phyloP scores from a whole-genome alignment of 1,284 basidiomycete genomes.

The Malassezia equina region DNA sequence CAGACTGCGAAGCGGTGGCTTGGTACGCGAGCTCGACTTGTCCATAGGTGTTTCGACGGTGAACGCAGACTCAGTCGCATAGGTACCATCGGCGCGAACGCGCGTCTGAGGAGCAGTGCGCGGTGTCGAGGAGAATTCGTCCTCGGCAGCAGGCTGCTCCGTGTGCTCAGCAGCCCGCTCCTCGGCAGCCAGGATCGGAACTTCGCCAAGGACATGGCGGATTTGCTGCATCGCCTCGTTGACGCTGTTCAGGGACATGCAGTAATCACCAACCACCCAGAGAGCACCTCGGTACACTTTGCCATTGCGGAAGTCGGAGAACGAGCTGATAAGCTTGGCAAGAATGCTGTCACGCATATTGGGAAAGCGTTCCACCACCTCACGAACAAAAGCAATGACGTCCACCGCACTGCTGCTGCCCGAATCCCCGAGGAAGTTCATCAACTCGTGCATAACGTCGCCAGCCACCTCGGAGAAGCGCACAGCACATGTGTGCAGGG shows the following conservation, averaged over 20 bases:
- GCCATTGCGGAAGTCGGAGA: constrained; percentile 84
- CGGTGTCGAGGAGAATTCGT: constrained; percentile 28
- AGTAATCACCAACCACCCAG: constrained; percentile 96
- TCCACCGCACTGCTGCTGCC: constrained; percentile 91
- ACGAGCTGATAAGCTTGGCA: constrained; percentile 72
- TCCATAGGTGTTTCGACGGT: constrained; percentile 67
- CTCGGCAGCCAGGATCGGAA: constrained; percentile 73
- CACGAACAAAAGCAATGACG: constrained; percentile 88
- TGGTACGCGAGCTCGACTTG: constrained; percentile 61
- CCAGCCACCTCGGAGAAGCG: constrained; percentile 96
- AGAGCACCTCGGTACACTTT: constrained; percentile 94
- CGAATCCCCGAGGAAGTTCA: constrained; percentile 96
- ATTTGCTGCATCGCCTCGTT: constrained; percentile 63
- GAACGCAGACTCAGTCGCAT: constrained; percentile 91
- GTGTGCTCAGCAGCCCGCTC: constrained; percentile 47
- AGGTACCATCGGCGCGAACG: constrained; percentile 90
- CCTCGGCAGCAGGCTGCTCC: constrained; percentile 23
- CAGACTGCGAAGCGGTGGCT: constrained; percentile 83
- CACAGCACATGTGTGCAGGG: constrained; percentile 91
- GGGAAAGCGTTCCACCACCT: constrained; percentile 98
- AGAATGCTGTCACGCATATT: constrained; percentile 72
- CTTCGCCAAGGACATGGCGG: constrained; percentile 80
- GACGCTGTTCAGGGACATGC: constrained; percentile 31
- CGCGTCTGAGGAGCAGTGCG: constrained; percentile 53
- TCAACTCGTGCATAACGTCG: constrained; percentile 88